Base-by-base conservation (phyloP, 345 rosid species). In the Abelmoschus esculentus region DNA sequence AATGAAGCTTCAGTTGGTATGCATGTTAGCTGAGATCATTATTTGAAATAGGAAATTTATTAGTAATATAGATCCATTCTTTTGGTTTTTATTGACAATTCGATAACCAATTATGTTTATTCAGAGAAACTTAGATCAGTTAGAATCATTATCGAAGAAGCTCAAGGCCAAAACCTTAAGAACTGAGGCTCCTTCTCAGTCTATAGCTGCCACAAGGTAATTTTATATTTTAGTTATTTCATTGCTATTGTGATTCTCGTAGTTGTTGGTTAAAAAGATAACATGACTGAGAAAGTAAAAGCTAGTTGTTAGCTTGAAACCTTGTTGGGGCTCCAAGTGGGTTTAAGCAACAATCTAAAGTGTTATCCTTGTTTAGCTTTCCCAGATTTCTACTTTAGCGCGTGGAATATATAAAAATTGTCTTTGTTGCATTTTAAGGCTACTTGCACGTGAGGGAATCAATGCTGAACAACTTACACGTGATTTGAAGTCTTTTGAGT, bases 381-480 rank as follows among this genome's bases (percentile, higher is more conserved):
- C 46, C 47, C 42, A 38, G 49, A 59, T 56, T 59, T 68, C 17
- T 62, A 61, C 12, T 53, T 40, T 40, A 17, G 18, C 40, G 2
- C 40, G n/a, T 50, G 34, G 68, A 42, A 65, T 47, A 28, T 56
- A 11, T 64, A 47, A 4, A 4, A 34, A 61, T 72, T 28, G 29
- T 71, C 22, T 79, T 14, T 29, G 26, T 32, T 72, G 32, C 6
- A 3, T 70, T 73, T 74, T 42, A 73, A 95, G 98, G 83, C 80
- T 95, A 75, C 98, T 91, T 82, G 99, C 98, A 47, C 89, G 96
- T 15, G 98, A 95, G 78, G 99, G 99, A 80, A 87, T 95, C 75
- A 95, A 95, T 70, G 97, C 98, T 0, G 99, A 95, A 76, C 99
- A 95, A 77, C 93, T 95, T 73, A 92, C 99, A 29, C 89, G 96